These are phyloP conservation scores for Corymbia maculata DNA, from an alignment of 345 rosid genomes.

Conservation along the genomic window DNA sequence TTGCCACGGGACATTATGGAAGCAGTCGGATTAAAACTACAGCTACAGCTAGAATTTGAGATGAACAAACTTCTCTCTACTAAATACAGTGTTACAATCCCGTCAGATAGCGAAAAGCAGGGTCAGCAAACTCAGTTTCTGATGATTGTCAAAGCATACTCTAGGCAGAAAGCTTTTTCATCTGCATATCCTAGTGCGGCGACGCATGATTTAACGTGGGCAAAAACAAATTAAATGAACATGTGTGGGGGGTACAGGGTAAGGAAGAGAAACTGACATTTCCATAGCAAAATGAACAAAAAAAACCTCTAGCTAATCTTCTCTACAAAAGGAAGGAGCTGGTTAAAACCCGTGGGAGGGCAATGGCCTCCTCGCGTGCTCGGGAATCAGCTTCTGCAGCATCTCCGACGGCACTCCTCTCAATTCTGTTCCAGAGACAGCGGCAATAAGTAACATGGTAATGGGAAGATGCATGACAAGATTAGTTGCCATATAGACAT, in stretches of 20 bases:
- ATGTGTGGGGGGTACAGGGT: neutral
- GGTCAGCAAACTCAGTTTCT: neutral
- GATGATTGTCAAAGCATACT: neutral
- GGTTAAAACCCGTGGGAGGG: constrained; percentile 30
- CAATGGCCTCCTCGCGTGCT: constrained; percentile 55
- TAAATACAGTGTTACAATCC: neutral
- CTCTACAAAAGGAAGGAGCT: neutral
- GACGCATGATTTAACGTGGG: neutral
- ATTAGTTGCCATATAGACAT: neutral
- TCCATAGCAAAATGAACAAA: neutral
- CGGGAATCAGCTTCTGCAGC: constrained; percentile 53
- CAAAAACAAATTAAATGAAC: neutral
- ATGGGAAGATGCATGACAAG: neutral
- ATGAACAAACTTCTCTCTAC: neutral
- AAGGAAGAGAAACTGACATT: neutral
- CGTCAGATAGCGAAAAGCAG: neutral
- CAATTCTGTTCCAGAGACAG: constrained; percentile 41
- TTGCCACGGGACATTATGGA: neutral
- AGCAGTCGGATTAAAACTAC: neutral
- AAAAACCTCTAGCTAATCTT: neutral
- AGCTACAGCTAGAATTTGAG: neutral
- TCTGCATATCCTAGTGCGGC: neutral
- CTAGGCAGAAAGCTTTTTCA: neutral
- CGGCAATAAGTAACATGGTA: neutral
- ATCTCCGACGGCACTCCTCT: constrained; percentile 53